Evolutionary conservation across 1,139 yeast species (phyloP).

Genomic region (Diutina mesorugosa): DNA sequence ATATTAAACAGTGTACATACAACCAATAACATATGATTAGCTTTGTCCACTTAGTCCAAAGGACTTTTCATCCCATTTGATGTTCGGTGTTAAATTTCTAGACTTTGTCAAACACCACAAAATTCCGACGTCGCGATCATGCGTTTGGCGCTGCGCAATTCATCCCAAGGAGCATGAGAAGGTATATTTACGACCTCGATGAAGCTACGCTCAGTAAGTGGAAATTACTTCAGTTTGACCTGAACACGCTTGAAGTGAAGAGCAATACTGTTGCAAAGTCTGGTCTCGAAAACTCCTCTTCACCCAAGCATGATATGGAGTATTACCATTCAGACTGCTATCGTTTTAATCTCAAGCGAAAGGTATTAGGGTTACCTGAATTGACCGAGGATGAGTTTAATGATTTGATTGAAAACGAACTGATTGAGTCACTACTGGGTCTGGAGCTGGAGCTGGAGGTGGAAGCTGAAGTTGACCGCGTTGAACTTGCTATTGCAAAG

Average conservation of each 20-base stretch:
- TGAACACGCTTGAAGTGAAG: not conserved
- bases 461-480: slow-evolving; percentile 13
- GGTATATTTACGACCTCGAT: not conserved
- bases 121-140: not conserved
- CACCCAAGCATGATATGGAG: slow-evolving; percentile 17
- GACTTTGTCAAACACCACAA: too few species aligned
- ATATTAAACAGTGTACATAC: too few species aligned
- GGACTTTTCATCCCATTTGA: too few species aligned
- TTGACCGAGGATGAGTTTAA: slow-evolving; percentile 52
- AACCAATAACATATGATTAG: too few species aligned
- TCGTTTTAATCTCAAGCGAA: slow-evolving; percentile 47
- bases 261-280: not conserved
- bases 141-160: not conserved
- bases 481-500: slow-evolving; percentile 18
- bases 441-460: slow-evolving; percentile 17
- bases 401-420: slow-evolving; percentile 33
- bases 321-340: slow-evolving; percentile 51
- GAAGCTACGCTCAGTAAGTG: slow-evolving; percentile 11
- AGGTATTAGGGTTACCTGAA: slow-evolving; percentile 29
- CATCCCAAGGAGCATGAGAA: not conserved
- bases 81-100: too few species aligned
- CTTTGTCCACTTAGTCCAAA: too few species aligned
- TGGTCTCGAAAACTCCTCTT: not conserved
- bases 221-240: slow-evolving; percentile 10
- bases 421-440: slow-evolving; percentile 49